A percentile compares a stretch with the other conserved stretches of the same genome.
Conservation (phyloP, 2,329 filamentous ascomycete species). For the Venturia nashicola region DNA sequence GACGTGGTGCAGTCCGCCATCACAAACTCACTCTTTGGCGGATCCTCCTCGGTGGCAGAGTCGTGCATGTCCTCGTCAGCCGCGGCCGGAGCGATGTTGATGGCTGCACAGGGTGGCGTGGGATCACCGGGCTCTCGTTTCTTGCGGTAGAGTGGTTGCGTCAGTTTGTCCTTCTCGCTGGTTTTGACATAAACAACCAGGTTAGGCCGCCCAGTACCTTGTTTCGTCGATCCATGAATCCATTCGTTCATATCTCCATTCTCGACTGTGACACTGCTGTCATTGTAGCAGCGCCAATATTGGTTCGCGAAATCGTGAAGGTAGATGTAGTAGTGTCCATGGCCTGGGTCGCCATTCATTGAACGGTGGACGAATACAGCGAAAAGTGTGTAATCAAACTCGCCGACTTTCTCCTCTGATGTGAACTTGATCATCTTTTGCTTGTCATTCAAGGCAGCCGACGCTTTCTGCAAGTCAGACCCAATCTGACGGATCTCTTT, state of each 20-base stretch:
- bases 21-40: not conserved
- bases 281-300: slow-evolving; percentile 91
- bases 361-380: slow-evolving; percentile 80
- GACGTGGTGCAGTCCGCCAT: not conserved
- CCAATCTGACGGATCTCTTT: not conserved
- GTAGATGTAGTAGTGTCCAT: slow-evolving; percentile 92
- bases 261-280: slow-evolving; percentile 62
- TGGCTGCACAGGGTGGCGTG: not conserved
- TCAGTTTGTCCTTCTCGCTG: slow-evolving; percentile 45
- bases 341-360: slow-evolving; percentile 30
- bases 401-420: not conserved
- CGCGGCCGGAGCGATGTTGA: not conserved
- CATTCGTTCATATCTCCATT: slow-evolving; percentile 35
- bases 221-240: slow-evolving; percentile 30
- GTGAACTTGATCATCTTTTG: not conserved
- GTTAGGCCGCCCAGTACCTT: slow-evolving; percentile 57
- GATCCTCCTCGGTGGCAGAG: not conserved
- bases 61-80: not conserved
- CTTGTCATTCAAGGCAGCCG: not conserved
- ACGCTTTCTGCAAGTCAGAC: not conserved
- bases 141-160: slow-evolving; percentile 36
- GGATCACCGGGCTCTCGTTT: not conserved
- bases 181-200: slow-evolving; percentile 75
- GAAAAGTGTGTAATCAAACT: slow-evolving; percentile 2
- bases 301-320: slow-evolving; percentile 75